These are phyloP conservation scores for Daucus carota DNA, from an alignment of 129 eudicot species.

Conservation along the genomic window DH1_v3.0 NC_030384.2:29853001-29853500, in stretches of 20 bases:
- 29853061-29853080: too few relatives aligned
- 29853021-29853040: too few relatives aligned
- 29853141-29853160: neutral
- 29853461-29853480: neutral
- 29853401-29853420: neutral
- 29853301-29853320: neutral
- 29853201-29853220: neutral
- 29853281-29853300: neutral
- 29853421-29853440: too few relatives aligned
- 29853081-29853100: neutral
- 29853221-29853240: neutral
- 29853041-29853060: too few relatives aligned
- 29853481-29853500: too few relatives aligned
- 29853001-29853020: too few relatives aligned
- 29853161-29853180: neutral
- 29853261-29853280: neutral
- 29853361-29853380: neutral
- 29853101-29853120: neutral
- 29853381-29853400: neutral
- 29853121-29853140: neutral
- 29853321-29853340: too few relatives aligned
- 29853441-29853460: neutral
- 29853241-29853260: neutral
- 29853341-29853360: neutral
- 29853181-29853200: neutral